phyloP scores from a whole-genome alignment of 768 basidiomycete genomes.

The Mycena vulgaris region DNA sequence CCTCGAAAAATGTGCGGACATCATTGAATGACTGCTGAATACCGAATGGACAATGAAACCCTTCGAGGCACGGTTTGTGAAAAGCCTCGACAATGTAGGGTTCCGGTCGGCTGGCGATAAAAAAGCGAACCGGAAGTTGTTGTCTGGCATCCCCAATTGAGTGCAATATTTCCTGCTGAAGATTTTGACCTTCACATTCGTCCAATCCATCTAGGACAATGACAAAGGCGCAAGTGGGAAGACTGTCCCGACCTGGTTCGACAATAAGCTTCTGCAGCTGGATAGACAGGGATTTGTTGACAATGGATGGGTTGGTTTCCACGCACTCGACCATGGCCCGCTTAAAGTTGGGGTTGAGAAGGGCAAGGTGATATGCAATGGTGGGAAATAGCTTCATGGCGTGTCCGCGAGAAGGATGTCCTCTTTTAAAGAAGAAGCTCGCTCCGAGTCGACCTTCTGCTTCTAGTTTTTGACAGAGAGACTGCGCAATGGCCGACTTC shows the following conservation, averaged over 20 bases:
- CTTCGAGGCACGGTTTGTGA: neutral
- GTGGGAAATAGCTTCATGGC: neutral
- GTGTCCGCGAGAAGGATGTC: neutral
- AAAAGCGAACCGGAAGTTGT: neutral
- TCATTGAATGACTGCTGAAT: conserved; percentile 1
- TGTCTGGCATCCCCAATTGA: neutral
- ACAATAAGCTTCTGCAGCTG: neutral
- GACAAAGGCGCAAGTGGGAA: neutral
- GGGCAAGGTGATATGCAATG: neutral
- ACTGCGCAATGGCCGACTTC: neutral
- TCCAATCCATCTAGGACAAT: neutral
- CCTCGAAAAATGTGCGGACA: too few relatives aligned
- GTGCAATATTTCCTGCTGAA: neutral
- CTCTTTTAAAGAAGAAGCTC: neutral
- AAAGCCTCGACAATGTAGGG: conserved; percentile 8
- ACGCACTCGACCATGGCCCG: neutral
- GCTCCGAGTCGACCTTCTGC: neutral
- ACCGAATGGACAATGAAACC: neutral
- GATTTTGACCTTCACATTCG: neutral
- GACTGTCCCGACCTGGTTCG: neutral
- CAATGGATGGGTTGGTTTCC: neutral
- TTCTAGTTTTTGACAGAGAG: neutral
- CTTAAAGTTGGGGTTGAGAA: neutral
- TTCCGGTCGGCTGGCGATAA: conserved; percentile 17
- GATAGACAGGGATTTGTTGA: neutral